A percentile compares a stretch with the other conserved stretches of the same genome.
These are phyloP conservation scores for Chalaropsis ovoidea DNA, from an alignment of 2,329 filamentous ascomycete genomes.

Conservation along the genomic window DNA sequence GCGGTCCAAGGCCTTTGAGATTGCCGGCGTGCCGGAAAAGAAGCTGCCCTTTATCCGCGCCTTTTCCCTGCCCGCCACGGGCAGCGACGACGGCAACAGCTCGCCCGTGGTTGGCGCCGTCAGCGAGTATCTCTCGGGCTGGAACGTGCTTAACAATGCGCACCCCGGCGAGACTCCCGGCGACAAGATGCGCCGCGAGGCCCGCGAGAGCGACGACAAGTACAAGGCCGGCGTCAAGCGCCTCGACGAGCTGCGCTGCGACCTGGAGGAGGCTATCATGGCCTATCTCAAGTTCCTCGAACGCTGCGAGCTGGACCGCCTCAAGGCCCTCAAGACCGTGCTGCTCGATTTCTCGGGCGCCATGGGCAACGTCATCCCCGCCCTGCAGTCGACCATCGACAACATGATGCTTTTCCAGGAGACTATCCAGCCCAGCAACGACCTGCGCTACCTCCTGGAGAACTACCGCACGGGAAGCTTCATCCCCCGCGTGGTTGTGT, in stretches of 20 bases:
- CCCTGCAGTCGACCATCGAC: slow-evolving; percentile 87
- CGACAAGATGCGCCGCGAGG: slow-evolving; percentile 79
- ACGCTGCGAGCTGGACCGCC: slow-evolving; percentile 86
- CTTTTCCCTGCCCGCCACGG: slow-evolving; percentile 58
- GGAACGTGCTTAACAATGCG: slow-evolving; percentile 60
- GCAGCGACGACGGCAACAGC: slow-evolving; percentile 46
- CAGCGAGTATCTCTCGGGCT: slow-evolving; percentile 79
- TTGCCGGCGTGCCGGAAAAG: slow-evolving; percentile 81
- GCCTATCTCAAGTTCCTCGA: slow-evolving; percentile 92
- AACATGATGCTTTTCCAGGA: slow-evolving; percentile 99
- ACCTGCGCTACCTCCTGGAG: slow-evolving; percentile 87
- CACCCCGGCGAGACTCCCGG: slow-evolving; percentile 81
- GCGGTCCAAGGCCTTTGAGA: slow-evolving; percentile 81
- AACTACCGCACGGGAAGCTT: slow-evolving; percentile 95
- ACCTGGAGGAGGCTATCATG: slow-evolving; percentile 89
- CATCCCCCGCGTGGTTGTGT: slow-evolving; percentile 78
- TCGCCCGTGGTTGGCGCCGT: slow-evolving; percentile 75
- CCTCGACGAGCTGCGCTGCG: slow-evolving; percentile 82
- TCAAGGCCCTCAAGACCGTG: slow-evolving; percentile 97
- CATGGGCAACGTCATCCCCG: slow-evolving; percentile 95
- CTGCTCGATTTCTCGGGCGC: slow-evolving; percentile 95
- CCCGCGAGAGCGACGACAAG: slow-evolving; percentile 78
- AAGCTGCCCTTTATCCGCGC: slow-evolving; percentile 63
- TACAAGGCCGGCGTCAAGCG: slow-evolving; percentile 82
- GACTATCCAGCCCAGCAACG: slow-evolving; percentile 85